These are phyloP conservation scores for Alternaria longipes DNA, from an alignment of 2,329 filamentous ascomycete genomes.

Conservation along the genomic window DNA sequence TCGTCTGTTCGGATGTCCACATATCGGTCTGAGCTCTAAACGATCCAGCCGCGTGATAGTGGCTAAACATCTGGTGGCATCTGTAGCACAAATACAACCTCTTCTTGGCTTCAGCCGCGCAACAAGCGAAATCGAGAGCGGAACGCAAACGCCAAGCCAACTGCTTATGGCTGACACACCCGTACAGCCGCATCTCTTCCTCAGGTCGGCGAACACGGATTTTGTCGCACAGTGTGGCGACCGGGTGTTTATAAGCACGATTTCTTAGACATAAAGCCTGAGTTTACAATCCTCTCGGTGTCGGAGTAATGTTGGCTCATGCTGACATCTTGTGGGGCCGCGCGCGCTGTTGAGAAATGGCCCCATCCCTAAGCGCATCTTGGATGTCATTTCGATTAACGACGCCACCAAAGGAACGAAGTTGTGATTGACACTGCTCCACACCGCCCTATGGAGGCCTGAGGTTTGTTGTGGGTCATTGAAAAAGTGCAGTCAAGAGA, in stretches of 20 bases:
- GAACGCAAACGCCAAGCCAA: conserved; percentile 1
- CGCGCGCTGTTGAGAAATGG: conserved; percentile 9
- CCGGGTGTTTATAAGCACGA: not conserved
- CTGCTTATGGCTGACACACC: conserved; percentile 11
- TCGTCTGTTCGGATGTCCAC: not conserved
- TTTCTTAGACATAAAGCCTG: not conserved
- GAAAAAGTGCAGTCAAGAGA: not conserved
- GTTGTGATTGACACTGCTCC: conserved; percentile 3
- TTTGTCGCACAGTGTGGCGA: not conserved
- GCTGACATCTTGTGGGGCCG: conserved; percentile 9
- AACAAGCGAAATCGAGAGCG: not conserved
- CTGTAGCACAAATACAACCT: not conserved
- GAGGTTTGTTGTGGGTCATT: not conserved
- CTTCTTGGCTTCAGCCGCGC: conserved; percentile 1
- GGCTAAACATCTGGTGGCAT: not conserved
- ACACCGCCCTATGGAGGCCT: not conserved
- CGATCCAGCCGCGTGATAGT: not conserved
- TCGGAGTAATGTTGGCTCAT: conserved; percentile 9
- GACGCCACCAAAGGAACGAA: conserved; percentile 15
- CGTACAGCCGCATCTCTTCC: conserved; percentile 7
- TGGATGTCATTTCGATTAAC: conserved; percentile 14
- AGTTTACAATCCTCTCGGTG: conserved; percentile 1
- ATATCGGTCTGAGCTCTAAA: not conserved
- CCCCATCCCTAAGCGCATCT: conserved; percentile 11
- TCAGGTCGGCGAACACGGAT: not conserved